Conservation (phyloP, 345 rosid species). For the Moringa oleifera region DNA sequence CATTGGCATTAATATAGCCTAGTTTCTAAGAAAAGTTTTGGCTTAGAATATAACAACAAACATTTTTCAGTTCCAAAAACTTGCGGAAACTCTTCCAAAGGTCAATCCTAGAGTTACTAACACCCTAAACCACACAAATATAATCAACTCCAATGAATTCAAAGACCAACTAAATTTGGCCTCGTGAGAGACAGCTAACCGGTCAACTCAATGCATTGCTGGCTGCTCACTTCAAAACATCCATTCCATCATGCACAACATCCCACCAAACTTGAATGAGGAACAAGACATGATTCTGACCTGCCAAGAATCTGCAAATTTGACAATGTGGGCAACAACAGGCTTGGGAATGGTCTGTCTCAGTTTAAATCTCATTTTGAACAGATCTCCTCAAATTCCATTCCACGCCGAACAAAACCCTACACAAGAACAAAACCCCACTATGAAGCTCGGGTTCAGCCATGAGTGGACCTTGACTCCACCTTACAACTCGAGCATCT, state of each 20-base stretch:
- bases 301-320: slow-evolving; percentile 31
- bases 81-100: background rate
- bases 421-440: slow-evolving; percentile 31
- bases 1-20: too few species aligned
- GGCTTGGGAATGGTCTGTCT: slow-evolving; percentile 24
- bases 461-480: slow-evolving; percentile 47
- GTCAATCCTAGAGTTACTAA: background rate
- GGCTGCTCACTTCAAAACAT: slow-evolving; percentile 7
- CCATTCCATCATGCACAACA: slow-evolving; percentile 7
- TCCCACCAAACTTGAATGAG: slow-evolving; percentile 9
- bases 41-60: too few species aligned
- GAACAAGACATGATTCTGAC: slow-evolving; percentile 9
- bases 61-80: background rate
- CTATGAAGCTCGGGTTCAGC: slow-evolving; percentile 43
- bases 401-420: slow-evolving; percentile 31
- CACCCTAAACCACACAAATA: slow-evolving; percentile 3
- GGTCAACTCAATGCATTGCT: slow-evolving; percentile 10
- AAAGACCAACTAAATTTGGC: background rate
- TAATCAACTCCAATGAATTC: slow-evolving; percentile 1
- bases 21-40: too few species aligned
- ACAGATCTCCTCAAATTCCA: slow-evolving; percentile 35
- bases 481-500: slow-evolving; percentile 50
- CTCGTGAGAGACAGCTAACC: slow-evolving; percentile 1
- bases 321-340: slow-evolving; percentile 19
- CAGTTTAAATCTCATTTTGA: slow-evolving; percentile 31